A percentile compares a stretch with the other conserved stretches of the same genome.
These are phyloP conservation scores for Escovopsis sp. DNA, from an alignment of 2,329 filamentous ascomycete species.

Conservation along the genomic window DNA sequence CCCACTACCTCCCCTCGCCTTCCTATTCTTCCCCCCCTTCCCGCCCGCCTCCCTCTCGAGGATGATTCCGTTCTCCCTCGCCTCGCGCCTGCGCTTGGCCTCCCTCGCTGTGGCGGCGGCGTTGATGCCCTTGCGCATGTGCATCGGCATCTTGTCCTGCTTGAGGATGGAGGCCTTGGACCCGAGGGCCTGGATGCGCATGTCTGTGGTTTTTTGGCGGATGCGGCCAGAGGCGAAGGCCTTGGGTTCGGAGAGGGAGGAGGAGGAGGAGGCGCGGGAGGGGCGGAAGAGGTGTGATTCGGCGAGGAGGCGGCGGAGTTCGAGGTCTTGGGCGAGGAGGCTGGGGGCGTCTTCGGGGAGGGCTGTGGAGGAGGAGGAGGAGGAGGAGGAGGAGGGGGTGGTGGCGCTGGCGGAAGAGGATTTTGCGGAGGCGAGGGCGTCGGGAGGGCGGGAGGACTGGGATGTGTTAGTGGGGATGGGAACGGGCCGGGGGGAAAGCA, in stretches of 20 bases:
- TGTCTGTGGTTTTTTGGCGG: conserved; percentile 66
- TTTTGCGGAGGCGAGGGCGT: conserved; percentile 14
- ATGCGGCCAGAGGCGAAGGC: conserved; percentile 48
- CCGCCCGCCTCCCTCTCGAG: conserved; percentile 45
- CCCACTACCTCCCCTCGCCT: conserved; percentile 8
- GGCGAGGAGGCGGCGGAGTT: conserved; percentile 73
- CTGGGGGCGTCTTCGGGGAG: conserved; percentile 43
- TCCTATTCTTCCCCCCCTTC: conserved; percentile 25
- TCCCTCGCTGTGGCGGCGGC: conserved; percentile 52
- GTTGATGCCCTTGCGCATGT: conserved; percentile 70
- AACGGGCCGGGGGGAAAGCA: not conserved
- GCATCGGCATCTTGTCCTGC: conserved; percentile 81
- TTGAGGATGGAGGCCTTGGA: conserved; percentile 59
- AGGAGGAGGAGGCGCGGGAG: conserved; percentile 32
- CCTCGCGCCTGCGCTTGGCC: conserved; percentile 57
- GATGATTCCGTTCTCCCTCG: conserved; percentile 79
- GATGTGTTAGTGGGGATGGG: conserved; percentile 3
- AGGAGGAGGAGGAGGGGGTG: conserved; percentile 8
- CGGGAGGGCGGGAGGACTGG: conserved; percentile 35
- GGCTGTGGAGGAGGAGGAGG: conserved; percentile 17
- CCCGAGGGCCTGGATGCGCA: conserved; percentile 69
- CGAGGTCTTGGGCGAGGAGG: conserved; percentile 82
- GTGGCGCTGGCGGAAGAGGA: conserved; percentile 10
- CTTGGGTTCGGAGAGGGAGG: conserved; percentile 22
- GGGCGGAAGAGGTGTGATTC: conserved; percentile 71